Percentiles rank a stretch among this genome's conserved stretches.
These are phyloP conservation scores for Phoma sp. DNA, from an alignment of 2,329 filamentous ascomycete species.

Conservation along the genomic window DNA sequence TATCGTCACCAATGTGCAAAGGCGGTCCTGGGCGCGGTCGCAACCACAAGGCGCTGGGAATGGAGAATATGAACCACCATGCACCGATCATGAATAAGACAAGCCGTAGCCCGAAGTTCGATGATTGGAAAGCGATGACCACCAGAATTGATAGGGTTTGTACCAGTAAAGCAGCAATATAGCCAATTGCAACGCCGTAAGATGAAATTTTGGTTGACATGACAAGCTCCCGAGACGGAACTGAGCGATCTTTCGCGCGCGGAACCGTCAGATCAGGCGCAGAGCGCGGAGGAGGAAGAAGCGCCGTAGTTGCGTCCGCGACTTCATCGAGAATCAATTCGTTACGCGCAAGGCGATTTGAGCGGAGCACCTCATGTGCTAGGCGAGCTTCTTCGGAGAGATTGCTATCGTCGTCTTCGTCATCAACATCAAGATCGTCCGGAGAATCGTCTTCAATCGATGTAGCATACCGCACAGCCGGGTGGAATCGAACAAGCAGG, in stretches of 20 bases:
- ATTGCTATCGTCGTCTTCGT: constrained; percentile 9
- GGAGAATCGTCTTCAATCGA: constrained; percentile 28
- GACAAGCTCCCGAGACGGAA: constrained; percentile 70
- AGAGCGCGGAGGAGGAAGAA: constrained; percentile 40
- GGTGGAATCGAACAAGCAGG: constrained; percentile 86
- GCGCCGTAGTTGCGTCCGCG: constrained; percentile 44
- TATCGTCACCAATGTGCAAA: constrained; percentile 40
- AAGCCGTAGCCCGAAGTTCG: constrained; percentile 83
- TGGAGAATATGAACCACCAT: constrained; percentile 93
- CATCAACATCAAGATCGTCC: constrained; percentile 40
- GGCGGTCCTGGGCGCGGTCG: constrained; percentile 88
- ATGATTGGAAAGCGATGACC: constrained; percentile 66
- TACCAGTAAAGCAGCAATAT: constrained; percentile 82
- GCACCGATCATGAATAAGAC: constrained; percentile 84
- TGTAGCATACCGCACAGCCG: constrained; percentile 54
- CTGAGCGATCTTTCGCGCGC: constrained; percentile 34
- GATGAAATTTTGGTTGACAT: constrained; percentile 91
- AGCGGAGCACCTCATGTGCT: constrained; percentile 32
- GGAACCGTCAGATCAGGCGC: constrained; percentile 39
- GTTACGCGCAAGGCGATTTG: constrained; percentile 33
- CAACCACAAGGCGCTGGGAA: constrained; percentile 87
- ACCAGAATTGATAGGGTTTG: constrained; percentile 82
- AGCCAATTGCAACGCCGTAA: constrained; percentile 91
- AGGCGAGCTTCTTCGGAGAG: constrained; percentile 26
- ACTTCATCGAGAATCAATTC: constrained; percentile 37